These are phyloP conservation scores for Fimicolochytrium jonesii DNA, from an alignment of 192 early-diverging fungal species.

Conservation along the genomic window DNA sequence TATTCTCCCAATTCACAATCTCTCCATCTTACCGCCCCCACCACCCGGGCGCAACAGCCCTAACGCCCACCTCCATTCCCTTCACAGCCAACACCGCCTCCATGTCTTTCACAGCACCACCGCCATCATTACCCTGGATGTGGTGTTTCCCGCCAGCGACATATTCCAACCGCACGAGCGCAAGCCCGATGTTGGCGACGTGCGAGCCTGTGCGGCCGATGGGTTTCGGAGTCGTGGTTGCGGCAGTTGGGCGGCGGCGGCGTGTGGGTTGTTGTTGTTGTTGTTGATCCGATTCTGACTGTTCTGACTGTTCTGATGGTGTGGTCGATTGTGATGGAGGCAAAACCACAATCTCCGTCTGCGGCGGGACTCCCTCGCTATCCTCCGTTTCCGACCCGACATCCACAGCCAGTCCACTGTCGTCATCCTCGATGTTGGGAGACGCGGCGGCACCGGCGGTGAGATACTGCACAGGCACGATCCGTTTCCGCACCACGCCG, in stretches of 20 bases:
- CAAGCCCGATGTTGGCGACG: slow-evolving; percentile 78
- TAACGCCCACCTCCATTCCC: too few relatives aligned
- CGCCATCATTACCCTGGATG: not conserved
- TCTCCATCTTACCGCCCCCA: too few relatives aligned
- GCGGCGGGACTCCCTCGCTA: slow-evolving; percentile 36
- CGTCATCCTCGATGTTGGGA: slow-evolving; percentile 4
- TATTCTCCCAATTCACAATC: too few relatives aligned
- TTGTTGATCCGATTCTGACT: not conserved
- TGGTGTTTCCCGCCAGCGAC: slow-evolving; percentile 2
- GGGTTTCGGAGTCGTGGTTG: too few relatives aligned
- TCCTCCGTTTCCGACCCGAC: too few relatives aligned
- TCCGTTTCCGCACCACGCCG: slow-evolving; percentile 87
- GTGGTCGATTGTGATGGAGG: slow-evolving; percentile 21
- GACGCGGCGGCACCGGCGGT: not conserved
- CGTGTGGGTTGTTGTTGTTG: not conserved
- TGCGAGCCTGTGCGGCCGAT: slow-evolving; percentile 65
- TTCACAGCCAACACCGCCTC: too few relatives aligned
- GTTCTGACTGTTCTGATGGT: slow-evolving; percentile 2
- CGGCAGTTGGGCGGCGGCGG: not conserved
- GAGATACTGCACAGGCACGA: slow-evolving; percentile 69
- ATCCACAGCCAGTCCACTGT: too few relatives aligned
- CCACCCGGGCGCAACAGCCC: too few relatives aligned
- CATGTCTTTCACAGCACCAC: not conserved
- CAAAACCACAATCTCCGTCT: slow-evolving; percentile 27
- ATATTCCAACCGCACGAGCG: slow-evolving; percentile 78